A percentile compares a stretch with the other conserved stretches of the same genome.
Conservation (phyloP, 306 rosid genomes). For the Casuarina glauca region DNA sequence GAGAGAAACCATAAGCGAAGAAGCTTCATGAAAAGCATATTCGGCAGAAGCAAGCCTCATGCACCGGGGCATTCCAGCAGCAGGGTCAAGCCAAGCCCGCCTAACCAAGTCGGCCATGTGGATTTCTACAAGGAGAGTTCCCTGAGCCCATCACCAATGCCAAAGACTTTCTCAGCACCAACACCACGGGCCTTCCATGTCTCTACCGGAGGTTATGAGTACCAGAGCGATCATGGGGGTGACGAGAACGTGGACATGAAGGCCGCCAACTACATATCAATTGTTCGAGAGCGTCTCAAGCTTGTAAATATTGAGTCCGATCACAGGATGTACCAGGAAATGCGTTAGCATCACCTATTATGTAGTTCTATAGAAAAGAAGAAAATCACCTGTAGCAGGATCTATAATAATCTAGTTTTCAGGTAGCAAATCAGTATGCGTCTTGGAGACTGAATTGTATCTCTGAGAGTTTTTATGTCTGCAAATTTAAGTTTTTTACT, state of each 20-base stretch:
- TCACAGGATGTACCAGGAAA: not conserved
- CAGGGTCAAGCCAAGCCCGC: slow-evolving; percentile 23
- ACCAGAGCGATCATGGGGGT: not conserved
- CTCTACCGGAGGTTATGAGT: not conserved
- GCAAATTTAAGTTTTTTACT: not conserved
- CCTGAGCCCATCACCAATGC: not conserved
- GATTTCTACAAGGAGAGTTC: not conserved
- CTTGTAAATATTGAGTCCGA: slow-evolving; percentile 9
- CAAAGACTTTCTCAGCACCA: not conserved
- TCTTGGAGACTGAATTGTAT: not conserved
- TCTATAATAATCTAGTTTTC: not conserved
- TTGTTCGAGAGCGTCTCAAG: slow-evolving; percentile 35
- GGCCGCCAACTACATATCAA: slow-evolving; percentile 27
- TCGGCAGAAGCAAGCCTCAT: slow-evolving; percentile 4
- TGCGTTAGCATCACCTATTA: not conserved
- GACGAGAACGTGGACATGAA: slow-evolving; percentile 32
- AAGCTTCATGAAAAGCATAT: slow-evolving; percentile 29
- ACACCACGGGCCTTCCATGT: not conserved
- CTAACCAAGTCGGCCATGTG: not conserved
- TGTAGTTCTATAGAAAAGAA: not conserved
- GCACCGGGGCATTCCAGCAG: not conserved
- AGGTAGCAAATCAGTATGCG: not conserved
- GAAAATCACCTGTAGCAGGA: not conserved
- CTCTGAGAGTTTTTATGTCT: not conserved
- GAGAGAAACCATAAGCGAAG: slow-evolving; percentile 25